A percentile compares a stretch with the other conserved stretches of the same genome.
These are phyloP conservation scores for Linaria vulgaris DNA, from an alignment of 257 asterid species.

Conservation along the genomic window DNA sequence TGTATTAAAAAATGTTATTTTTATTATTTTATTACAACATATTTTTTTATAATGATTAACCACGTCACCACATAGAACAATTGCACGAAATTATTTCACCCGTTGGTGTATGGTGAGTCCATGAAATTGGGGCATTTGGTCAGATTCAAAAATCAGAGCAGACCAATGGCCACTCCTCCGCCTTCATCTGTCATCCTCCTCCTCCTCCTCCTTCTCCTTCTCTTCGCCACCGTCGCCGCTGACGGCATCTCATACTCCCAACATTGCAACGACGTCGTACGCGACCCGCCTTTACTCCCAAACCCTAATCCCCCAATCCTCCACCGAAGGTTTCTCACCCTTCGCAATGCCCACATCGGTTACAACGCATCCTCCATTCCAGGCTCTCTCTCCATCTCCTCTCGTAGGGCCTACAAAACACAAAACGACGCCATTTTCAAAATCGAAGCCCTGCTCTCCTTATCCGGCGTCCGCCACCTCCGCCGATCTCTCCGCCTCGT, in stretches of 20 bases:
- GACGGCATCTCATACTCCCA: neutral
- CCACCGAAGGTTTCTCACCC: neutral
- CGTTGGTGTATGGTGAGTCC: too few species aligned
- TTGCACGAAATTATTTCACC: too few species aligned
- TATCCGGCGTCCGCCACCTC: slow-evolving; percentile 24
- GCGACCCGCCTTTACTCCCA: neutral
- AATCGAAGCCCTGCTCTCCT: slow-evolving; percentile 46
- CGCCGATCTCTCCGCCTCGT: slow-evolving; percentile 69
- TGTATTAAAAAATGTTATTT: too few species aligned
- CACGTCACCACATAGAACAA: too few species aligned
- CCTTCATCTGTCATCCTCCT: neutral
- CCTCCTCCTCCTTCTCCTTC: neutral
- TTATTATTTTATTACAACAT: too few species aligned
- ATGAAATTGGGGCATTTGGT: too few species aligned
- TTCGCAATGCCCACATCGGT: neutral
- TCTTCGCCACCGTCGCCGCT: neutral
- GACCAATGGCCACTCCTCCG: too few species aligned
- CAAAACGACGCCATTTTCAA: slow-evolving; percentile 48
- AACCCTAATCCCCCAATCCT: slow-evolving; percentile 1
- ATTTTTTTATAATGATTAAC: too few species aligned
- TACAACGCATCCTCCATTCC: slow-evolving; percentile 18
- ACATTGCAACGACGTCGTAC: neutral
- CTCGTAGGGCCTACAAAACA: slow-evolving; percentile 47
- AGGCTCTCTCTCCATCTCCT: slow-evolving; percentile 36
- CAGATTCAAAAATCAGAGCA: too few species aligned